phyloP scores from a whole-genome alignment of 192 early-diverging fungal species.

The Cladochytrium replicatum region DNA sequence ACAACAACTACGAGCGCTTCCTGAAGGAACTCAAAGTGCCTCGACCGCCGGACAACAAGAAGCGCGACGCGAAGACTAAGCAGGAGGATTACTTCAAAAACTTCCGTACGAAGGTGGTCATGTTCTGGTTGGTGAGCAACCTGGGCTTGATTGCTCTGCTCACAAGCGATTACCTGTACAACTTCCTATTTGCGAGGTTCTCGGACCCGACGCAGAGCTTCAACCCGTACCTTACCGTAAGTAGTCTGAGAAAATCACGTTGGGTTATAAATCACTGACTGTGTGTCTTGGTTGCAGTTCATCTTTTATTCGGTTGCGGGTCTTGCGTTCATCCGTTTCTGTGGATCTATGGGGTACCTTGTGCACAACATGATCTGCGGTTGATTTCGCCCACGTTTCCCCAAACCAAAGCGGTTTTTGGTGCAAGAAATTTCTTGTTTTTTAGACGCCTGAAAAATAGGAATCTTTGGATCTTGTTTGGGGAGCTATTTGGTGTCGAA shows the following conservation, averaged over 20 bases:
- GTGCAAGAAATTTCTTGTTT: too few species aligned
- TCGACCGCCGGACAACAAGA: slow-evolving; percentile 38
- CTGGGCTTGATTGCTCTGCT: slow-evolving; percentile 59
- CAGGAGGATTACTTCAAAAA: slow-evolving; percentile 82
- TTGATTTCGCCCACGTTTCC: too few species aligned
- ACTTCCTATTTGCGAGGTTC: slow-evolving; percentile 12
- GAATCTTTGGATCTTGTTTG: too few species aligned
- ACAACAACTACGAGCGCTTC: slow-evolving; percentile 74
- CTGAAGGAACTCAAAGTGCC: slow-evolving; percentile 50
- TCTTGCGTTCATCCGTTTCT: slow-evolving; percentile 61
- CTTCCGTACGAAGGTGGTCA: slow-evolving; percentile 74
- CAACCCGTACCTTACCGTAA: slow-evolving; percentile 56
- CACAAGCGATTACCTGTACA: slow-evolving; percentile 34
- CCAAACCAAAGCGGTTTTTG: too few species aligned
- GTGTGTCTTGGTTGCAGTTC: slow-evolving; percentile 33
- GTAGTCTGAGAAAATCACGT: neutral
- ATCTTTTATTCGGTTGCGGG: slow-evolving; percentile 80
- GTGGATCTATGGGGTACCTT: slow-evolving; percentile 65
- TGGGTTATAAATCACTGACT: neutral
- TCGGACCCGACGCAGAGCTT: slow-evolving; percentile 16
- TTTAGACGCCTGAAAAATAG: too few species aligned
- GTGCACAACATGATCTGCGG: slow-evolving; percentile 52
- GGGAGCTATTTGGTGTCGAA: too few species aligned
- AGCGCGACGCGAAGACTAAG: slow-evolving; percentile 69
- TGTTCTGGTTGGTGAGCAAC: slow-evolving; percentile 84